Percentiles rank a stretch among this genome's conserved stretches.
Evolutionary conservation across 495 filamentous ascomycete species (phyloP).

Genomic region (Gamarada debralockiae): DNA sequence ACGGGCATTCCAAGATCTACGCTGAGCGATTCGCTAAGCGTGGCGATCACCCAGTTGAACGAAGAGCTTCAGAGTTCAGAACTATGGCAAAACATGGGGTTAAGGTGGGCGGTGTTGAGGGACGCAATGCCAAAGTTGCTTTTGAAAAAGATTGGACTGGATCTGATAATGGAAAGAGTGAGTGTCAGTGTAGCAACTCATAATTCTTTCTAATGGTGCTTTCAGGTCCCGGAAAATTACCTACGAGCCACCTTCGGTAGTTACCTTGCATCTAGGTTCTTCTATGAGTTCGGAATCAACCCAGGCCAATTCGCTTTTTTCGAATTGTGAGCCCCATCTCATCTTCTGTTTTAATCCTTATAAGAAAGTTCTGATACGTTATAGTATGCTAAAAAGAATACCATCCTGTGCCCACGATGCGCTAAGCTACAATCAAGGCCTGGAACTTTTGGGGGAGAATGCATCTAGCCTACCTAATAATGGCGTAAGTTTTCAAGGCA

Average conservation of each 20-base stretch:
- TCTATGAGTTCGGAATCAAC: slow-evolving; percentile 88
- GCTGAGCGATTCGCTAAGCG: slow-evolving; percentile 80
- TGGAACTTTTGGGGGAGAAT: too few relatives aligned
- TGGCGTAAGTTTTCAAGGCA: too few relatives aligned
- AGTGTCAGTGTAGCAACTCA: not conserved
- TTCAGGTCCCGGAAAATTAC: slow-evolving; percentile 80
- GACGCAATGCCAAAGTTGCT: slow-evolving; percentile 86
- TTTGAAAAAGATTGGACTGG: slow-evolving; percentile 83
- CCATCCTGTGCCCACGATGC: too few relatives aligned
- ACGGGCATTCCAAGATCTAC: slow-evolving; percentile 75
- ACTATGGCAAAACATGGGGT: slow-evolving; percentile 78
- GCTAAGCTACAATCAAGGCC: too few relatives aligned
- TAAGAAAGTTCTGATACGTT: not conserved
- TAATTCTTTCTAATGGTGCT: slow-evolving; percentile 35
- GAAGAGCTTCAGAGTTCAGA: slow-evolving; percentile 92
- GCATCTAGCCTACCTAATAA: too few relatives aligned
- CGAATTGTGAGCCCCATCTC: slow-evolving; percentile 71
- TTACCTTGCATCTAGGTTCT: slow-evolving; percentile 89
- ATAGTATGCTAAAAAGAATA: slow-evolving; percentile 54
- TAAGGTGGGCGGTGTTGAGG: slow-evolving; percentile 71
- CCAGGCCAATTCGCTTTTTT: slow-evolving; percentile 98
- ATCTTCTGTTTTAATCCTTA: not conserved
- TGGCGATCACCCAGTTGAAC: slow-evolving; percentile 90
- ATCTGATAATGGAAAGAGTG: slow-evolving; percentile 77
- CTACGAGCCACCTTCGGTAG: slow-evolving; percentile 93